phyloP scores from a whole-genome alignment of 768 basidiomycete species.

The Serendipita sp. region DNA sequence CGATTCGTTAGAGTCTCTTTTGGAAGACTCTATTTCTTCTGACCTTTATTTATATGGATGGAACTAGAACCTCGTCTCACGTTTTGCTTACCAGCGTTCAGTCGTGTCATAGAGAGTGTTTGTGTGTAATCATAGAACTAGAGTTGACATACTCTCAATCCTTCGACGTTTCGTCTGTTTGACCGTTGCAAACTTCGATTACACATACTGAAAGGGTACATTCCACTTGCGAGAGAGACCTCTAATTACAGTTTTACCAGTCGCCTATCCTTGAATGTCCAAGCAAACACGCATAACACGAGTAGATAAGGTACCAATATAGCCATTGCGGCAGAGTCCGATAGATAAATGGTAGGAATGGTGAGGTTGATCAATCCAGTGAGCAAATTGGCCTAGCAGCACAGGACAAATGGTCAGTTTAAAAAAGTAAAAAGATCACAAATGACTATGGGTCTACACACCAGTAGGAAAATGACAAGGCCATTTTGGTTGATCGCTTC shows the following conservation, averaged over 20 bases:
- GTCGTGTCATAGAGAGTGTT: too few species aligned
- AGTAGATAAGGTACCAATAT: constrained; percentile 48
- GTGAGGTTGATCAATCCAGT: constrained; percentile 76
- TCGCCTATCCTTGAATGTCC: constrained; percentile 28
- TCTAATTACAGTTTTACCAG: constrained; percentile 20
- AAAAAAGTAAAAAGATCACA: not conserved
- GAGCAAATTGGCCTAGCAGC: constrained; percentile 58
- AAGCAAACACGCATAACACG: constrained; percentile 43
- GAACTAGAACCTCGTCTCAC: too few species aligned
- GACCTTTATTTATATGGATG: too few species aligned
- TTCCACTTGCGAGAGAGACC: too few species aligned
- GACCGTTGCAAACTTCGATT: too few species aligned
- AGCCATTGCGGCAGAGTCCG: constrained; percentile 37
- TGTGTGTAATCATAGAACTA: too few species aligned
- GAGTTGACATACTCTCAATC: too few species aligned
- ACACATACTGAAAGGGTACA: too few species aligned
- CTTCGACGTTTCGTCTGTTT: too few species aligned
- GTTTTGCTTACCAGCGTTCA: too few species aligned
- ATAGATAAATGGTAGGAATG: constrained; percentile 65
- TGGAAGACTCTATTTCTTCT: too few species aligned
- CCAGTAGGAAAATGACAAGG: constrained; percentile 63
- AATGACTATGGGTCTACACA: constrained; percentile 23
- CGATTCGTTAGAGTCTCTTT: too few species aligned
- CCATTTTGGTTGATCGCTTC: constrained; percentile 75
- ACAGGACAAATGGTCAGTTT: not conserved